Evolutionary conservation across 2,329 filamentous ascomycete genomes (phyloP), one percentile per base, ranked within the genome.

Genomic region (Graphilbum sp.): DNA sequence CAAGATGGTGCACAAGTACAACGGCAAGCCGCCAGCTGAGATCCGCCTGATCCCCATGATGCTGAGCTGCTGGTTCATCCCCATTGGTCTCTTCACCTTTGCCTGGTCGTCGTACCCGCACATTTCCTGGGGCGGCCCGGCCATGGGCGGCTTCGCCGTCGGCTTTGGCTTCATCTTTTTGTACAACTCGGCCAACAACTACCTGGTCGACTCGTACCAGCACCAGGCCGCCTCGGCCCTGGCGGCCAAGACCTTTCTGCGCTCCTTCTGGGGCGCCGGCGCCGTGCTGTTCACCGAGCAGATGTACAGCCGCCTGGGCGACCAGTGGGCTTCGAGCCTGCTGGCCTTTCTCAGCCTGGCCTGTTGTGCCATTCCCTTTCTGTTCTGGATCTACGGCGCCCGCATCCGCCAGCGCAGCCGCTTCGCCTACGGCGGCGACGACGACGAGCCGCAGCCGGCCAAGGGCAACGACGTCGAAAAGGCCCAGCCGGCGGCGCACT

Each of bases 111-210:
- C 77, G 0, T 86, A 83, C 54, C 52, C 66, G 2, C 46, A 58
- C 0, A 51, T 87, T 1, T 69, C 66, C 46, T 88, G 80, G 79
- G 66, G 73, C 12, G 83, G 81, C 0, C 82, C 83, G 0, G 67
- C 68, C 9, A 64, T 87, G 43, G 81, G 76, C 38, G 80, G 80
- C 25, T 69, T 75, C 52, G 70, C 73, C 12, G 74, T 87, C 38
- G 80, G 80, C 11, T 85, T 86, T 49, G 81, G 81, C 42, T 84
- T 86, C 61, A 84, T 86, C 56, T 85, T 86, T 63, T 63, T 87
- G 19, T 87, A 86, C 63, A 86, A 86, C 61, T 67, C 78, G 10
- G 75, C 76, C 49, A 82, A 81, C 57, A 81, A 81, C 60, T 82
- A 82, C 58, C 67, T 81, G 21, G 69, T 73, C 52, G 69, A 73